phyloP scores from a whole-genome alignment of 768 basidiomycete genomes.

The Tephrocybe rancida region DNA sequence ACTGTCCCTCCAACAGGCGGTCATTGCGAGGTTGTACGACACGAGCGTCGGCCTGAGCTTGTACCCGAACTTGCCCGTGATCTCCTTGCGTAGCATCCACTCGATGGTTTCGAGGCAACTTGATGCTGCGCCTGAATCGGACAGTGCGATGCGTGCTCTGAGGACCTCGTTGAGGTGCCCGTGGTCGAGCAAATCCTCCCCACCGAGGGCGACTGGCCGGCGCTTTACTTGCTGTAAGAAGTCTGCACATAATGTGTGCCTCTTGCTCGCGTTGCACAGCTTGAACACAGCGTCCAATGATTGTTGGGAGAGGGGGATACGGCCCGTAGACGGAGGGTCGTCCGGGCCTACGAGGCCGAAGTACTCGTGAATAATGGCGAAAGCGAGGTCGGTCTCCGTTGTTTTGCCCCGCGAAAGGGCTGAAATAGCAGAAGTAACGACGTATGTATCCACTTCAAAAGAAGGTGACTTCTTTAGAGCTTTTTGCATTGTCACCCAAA shows the following conservation, averaged over 20 bases:
- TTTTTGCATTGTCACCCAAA: constrained; percentile 71
- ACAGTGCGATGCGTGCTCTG: constrained; percentile 48
- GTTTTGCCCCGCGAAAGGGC: constrained; percentile 58
- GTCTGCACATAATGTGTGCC: constrained; percentile 50
- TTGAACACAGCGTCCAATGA: constrained; percentile 56
- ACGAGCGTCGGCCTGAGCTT: constrained; percentile 47
- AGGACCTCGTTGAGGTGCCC: constrained; percentile 66
- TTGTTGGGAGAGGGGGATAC: constrained; percentile 44
- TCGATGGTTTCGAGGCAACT: constrained; percentile 61
- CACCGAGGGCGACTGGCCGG: constrained; percentile 37
- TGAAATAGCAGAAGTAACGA: constrained; percentile 53
- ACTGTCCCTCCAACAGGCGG: constrained; percentile 60
- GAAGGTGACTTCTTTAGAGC: constrained; percentile 43
- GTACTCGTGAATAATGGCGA: constrained; percentile 63
- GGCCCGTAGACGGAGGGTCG: constrained; percentile 38
- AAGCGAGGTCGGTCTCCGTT: constrained; percentile 65
- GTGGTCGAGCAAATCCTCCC: constrained; percentile 45
- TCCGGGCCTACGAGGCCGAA: constrained; percentile 59
- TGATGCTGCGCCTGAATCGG: constrained; percentile 39
- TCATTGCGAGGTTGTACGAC: constrained; percentile 65
- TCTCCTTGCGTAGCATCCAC: constrained; percentile 68
- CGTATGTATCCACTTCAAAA: constrained; percentile 54
- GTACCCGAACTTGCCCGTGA: constrained; percentile 42
- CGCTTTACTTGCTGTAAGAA: constrained; percentile 65
- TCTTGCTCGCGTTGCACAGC: constrained; percentile 53